Evolutionary conservation across 345 rosid species (phyloP).

Genomic region (Salix brachista): DNA sequence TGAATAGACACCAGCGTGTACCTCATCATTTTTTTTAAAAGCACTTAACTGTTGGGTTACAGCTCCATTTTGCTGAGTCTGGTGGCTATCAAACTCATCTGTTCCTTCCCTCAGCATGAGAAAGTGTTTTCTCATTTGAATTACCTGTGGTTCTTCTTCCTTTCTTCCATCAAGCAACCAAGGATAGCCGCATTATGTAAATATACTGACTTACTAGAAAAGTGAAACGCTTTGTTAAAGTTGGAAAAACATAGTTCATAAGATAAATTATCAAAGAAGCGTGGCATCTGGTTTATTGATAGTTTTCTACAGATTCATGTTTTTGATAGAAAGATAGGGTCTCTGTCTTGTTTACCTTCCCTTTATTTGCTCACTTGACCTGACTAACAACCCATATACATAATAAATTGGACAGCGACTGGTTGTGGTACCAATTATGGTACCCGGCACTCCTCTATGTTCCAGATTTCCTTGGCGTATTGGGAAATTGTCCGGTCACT

Average conservation of each 20-base stretch:
- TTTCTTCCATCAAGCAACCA: too few species aligned
- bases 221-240: too few species aligned
- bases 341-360: neutral
- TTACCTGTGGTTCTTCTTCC: too few species aligned
- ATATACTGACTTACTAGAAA: neutral
- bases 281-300: slow-evolving; percentile 5
- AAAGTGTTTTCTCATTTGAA: neutral
- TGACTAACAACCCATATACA: neutral
- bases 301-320: neutral
- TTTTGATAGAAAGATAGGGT: neutral
- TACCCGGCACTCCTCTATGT: slow-evolving; percentile 66
- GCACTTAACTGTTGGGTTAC: too few species aligned
- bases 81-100: neutral
- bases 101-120: neutral
- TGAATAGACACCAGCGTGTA: too few species aligned
- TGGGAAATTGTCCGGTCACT: slow-evolving; percentile 85
- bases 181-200: too few species aligned
- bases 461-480: slow-evolving; percentile 91
- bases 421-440: slow-evolving; percentile 32
- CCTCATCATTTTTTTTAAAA: too few species aligned
- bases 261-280: neutral
- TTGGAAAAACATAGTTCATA: neutral
- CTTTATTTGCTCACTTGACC: neutral
- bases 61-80: too few species aligned
- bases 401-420: too few species aligned